Conservation (phyloP, 1,284 basidiomycete species). For the Cutaneotrichosporon cavernicola region DNA sequence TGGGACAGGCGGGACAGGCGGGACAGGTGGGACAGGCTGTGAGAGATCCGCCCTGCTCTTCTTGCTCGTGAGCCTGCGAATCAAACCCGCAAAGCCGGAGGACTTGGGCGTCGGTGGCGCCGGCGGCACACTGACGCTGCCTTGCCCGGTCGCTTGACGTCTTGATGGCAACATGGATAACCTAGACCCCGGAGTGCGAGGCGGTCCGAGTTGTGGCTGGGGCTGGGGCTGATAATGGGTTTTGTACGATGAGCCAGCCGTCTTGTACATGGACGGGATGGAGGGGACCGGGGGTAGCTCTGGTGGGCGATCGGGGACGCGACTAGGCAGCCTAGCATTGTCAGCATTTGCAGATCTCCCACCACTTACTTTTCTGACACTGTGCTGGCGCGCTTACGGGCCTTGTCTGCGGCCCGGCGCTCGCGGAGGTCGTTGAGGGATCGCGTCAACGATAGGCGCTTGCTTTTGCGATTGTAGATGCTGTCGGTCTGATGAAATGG, state of each 20-base stretch:
- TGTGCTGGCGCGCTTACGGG: conserved; percentile 3
- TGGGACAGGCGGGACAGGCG: conserved; percentile 4
- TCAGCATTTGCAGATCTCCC: not conserved
- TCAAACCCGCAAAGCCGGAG: conserved; percentile 11
- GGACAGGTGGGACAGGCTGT: not conserved
- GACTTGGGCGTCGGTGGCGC: conserved; percentile 4
- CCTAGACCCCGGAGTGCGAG: not conserved
- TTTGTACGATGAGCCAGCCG: not conserved
- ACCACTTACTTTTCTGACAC: conserved; percentile 15
- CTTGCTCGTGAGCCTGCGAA: conserved; percentile 16
- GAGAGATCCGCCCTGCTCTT: conserved; percentile 1
- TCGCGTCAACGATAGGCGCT: conserved; percentile 18
- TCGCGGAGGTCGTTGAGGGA: conserved; percentile 18
- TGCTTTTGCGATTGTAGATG: conserved; percentile 10
- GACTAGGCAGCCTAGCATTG: not conserved
- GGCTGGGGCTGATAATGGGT: not conserved
- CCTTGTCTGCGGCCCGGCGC: conserved; percentile 12
- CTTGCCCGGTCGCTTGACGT: not conserved
- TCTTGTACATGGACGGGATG: conserved; percentile 18
- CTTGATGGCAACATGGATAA: not conserved
- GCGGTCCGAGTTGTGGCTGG: not conserved
- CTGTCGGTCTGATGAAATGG: conserved; percentile 1
- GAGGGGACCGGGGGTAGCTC: conserved; percentile 15
- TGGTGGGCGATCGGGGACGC: not conserved
- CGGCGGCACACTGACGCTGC: not conserved